Evolutionary conservation across 306 rosid genomes (phyloP).

Genomic region (Lathyrus sativus): DNA sequence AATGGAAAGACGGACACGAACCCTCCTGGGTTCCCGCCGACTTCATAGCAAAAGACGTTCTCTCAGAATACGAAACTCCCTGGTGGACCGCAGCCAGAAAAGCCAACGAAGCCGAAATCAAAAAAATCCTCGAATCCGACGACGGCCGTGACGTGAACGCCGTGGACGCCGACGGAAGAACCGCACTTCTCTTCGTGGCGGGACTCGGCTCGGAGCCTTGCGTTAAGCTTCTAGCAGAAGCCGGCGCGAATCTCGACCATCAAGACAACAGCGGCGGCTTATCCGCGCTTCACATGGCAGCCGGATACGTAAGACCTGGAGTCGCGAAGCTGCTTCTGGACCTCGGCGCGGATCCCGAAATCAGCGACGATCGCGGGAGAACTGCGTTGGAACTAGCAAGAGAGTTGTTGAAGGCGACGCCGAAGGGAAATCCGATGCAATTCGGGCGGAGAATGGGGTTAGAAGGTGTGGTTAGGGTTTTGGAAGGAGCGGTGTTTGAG

Average conservation of each 20-base stretch:
- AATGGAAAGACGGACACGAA: slow-evolving; percentile 83
- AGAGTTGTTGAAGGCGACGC: slow-evolving; percentile 60
- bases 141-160: slow-evolving; percentile 72
- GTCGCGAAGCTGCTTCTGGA: slow-evolving; percentile 58
- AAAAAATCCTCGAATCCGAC: slow-evolving; percentile 41
- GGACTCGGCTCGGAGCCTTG: slow-evolving; percentile 79
- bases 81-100: slow-evolving; percentile 96
- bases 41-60: slow-evolving; percentile 75
- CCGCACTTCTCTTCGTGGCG: slow-evolving; percentile 68
- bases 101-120: slow-evolving; percentile 57
- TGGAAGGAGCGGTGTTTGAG: slow-evolving; percentile 73
- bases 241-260: slow-evolving; percentile 64
- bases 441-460: slow-evolving; percentile 67
- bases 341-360: slow-evolving; percentile 71
- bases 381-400: slow-evolving; percentile 69
- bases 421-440: slow-evolving; percentile 78
- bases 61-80: slow-evolving; percentile 76
- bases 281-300: slow-evolving; percentile 81
- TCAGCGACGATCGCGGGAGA: slow-evolving; percentile 53
- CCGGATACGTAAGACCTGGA: slow-evolving; percentile 68
- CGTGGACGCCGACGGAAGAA: slow-evolving; percentile 70
- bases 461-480: slow-evolving; percentile 50
- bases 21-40: slow-evolving; percentile 83
- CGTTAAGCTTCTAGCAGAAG: slow-evolving; percentile 57
- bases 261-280: slow-evolving; percentile 62